Base-by-base conservation (phyloP, 1,284 basidiomycete genomes). In the Abortiporus biennis region DNA sequence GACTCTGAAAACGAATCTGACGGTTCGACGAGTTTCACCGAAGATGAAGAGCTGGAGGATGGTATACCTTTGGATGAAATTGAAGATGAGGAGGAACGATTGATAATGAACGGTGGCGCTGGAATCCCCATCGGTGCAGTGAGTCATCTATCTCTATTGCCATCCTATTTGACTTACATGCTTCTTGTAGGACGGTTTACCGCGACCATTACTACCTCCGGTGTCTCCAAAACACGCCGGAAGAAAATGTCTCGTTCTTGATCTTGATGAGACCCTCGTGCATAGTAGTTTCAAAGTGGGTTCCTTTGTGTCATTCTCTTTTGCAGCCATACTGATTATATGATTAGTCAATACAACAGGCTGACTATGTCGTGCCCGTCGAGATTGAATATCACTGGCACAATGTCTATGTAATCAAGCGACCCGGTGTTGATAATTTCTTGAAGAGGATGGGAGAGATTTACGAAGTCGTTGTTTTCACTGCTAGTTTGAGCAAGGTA, bases 371-470 rank as follows among this genome's bases (percentile, higher is more conserved):
- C 48, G 95, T 99, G 0, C 96, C 96, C 1, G 95, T 99, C 36
- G 96, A 99, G 66, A 99, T 99, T 51, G 96, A 99, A 61, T 93
- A 91, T 49, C 85, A 95, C 54, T 91, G 88, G 72, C 95, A 99
- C 64, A 98, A 98, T 57, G 92, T 99, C 47, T 98, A 99, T 65
- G 96, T 99, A 32, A 92, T 99, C 65, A 99, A 99, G 67, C 84
- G 95, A 36, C 95, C 95, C 2, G 95, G 95, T 6, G 96, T 99
- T 20, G 95, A 99, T 66, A 85, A 85, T 58, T 99, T 99, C 65
- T 69, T 99, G 66, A 88, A 89, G 64, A 85, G 80, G 63, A 99
- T 99, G 96, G 95, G 96, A 32, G 89, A 96, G 64, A 81, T 98
- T 39, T 99, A 96, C 64, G 95, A 99, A 65, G 78, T 99, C 44